Evolutionary conservation across 108 stramenopile species (phyloP), one percentile per base, ranked within the genome.

Genomic region (Cyclostephanos invisitatus): DNA sequence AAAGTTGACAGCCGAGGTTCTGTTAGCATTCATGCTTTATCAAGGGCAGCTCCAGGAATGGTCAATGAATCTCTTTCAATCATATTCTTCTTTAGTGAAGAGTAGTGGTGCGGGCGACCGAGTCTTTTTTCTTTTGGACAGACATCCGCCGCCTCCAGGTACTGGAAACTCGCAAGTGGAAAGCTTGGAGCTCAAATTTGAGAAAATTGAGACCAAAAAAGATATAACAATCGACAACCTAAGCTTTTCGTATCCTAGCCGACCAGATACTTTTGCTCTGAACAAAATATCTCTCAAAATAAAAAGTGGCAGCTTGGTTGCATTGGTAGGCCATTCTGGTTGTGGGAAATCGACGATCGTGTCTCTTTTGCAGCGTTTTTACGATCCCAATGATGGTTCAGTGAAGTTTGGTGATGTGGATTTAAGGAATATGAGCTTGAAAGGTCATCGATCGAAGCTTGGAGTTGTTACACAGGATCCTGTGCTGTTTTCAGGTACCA

Each of bases 11-110:
- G 67, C 86, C 7, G 91, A 92, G 53, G 72, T 91, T 10, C 87
- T 98, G n/a, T 70, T 98, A 28, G 91, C 96, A 18, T 98, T 98
- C 74, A 96, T 98, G 96, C 86, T 98, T 40, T 97, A 97, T 79
- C 96, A 97, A 75, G 89, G 90, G 6, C 86, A 92, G 46, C 83
- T 98, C 18, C 92, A 91, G 68, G 83, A 82, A 89, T 76, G 90
- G 57, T 92, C 92, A 60, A 66, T 94, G 80, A 92, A 96, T 73
- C 82, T 98, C 24, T 96, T 96, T 64, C 82, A 91, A 60, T 91
- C 90, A 29, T 97, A 94, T 72, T 87, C 92, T 14, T 93, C 95
- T 2, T 68, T 98, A 38, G 82, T 96, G 48, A 96, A 97, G 80
- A 93, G 93, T 50, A 90, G 91, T 42, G 82, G 91, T 10, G 96